Evolutionary conservation across 768 basidiomycete species (phyloP).

Genomic region (Pholiota molesta): DNA sequence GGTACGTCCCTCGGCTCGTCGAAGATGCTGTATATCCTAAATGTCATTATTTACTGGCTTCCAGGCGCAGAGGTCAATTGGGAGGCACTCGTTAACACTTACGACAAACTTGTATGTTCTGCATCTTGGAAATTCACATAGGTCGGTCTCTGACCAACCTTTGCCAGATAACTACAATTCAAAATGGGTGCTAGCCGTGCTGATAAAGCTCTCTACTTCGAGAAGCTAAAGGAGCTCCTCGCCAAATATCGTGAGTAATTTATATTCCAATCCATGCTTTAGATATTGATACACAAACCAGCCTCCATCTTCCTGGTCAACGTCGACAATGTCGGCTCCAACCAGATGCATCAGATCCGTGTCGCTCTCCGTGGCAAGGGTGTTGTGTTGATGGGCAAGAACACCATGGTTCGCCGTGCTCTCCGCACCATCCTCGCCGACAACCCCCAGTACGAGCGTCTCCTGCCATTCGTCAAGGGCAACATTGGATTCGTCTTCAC

Average conservation of each 20-base stretch:
- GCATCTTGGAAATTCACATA: background rate
- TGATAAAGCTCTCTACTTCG: constrained; percentile 91
- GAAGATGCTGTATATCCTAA: background rate
- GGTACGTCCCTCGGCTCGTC: constrained; percentile 43
- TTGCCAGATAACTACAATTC: constrained; percentile 31
- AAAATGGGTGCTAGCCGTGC: constrained; percentile 92
- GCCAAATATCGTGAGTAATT: constrained; percentile 77
- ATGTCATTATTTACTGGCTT: background rate
- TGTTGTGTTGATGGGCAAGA: constrained; percentile 99
- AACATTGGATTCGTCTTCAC: constrained; percentile 99
- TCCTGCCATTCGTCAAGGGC: constrained; percentile 93
- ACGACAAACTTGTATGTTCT: constrained; percentile 23
- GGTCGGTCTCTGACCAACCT: constrained; percentile 5
- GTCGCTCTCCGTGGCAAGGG: constrained; percentile 95
- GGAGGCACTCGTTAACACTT: constrained; percentile 70
- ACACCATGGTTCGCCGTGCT: constrained; percentile 99
- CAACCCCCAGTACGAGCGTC: constrained; percentile 91
- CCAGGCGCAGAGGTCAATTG: constrained; percentile 80
- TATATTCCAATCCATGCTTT: background rate
- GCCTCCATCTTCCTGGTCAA: constrained; percentile 99
- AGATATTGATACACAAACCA: constrained; percentile 32
- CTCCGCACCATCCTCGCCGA: constrained; percentile 90
- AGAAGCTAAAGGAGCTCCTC: constrained; percentile 92
- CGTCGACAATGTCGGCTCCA: constrained; percentile 99
- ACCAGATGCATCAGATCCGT: constrained; percentile 99